Evolutionary conservation across 176 grass and related monocot species (phyloP).

Genomic region (Carex cristatella): DNA sequence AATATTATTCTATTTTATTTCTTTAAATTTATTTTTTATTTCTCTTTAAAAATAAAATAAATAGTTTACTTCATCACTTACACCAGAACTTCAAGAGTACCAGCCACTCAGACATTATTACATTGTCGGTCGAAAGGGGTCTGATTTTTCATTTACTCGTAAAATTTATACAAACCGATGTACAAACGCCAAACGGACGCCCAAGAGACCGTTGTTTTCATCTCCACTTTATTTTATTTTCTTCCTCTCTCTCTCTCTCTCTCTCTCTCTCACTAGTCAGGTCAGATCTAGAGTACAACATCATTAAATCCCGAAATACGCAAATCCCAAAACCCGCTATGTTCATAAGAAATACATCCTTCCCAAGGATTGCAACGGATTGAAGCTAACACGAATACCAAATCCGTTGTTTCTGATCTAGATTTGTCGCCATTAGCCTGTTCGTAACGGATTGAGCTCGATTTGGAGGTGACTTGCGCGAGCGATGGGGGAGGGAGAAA

Average conservation of each 20-base stretch:
- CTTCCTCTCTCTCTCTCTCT: neutral
- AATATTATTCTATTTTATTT: too few species aligned
- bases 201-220: neutral
- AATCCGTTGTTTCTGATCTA: neutral
- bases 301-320: slow-evolving; percentile 1
- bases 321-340: neutral
- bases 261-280: neutral
- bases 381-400: neutral
- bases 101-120: neutral
- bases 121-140: neutral
- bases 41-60: too few species aligned
- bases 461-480: neutral
- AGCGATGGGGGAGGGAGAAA: slow-evolving; percentile 77
- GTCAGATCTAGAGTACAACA: slow-evolving; percentile 13
- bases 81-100: neutral
- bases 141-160: neutral
- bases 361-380: neutral
- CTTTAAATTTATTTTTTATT: too few species aligned
- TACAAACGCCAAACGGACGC: neutral
- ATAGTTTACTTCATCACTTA: too few species aligned
- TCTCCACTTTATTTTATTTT: neutral
- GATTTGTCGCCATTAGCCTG: neutral
- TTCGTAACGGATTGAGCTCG: slow-evolving; percentile 1
- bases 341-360: neutral
- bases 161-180: neutral